Percentiles rank a stretch among this genome's conserved stretches.
phyloP scores from a whole-genome alignment of 2,329 filamentous ascomycete genomes.

The Hirsutella minnesotensis region DNA sequence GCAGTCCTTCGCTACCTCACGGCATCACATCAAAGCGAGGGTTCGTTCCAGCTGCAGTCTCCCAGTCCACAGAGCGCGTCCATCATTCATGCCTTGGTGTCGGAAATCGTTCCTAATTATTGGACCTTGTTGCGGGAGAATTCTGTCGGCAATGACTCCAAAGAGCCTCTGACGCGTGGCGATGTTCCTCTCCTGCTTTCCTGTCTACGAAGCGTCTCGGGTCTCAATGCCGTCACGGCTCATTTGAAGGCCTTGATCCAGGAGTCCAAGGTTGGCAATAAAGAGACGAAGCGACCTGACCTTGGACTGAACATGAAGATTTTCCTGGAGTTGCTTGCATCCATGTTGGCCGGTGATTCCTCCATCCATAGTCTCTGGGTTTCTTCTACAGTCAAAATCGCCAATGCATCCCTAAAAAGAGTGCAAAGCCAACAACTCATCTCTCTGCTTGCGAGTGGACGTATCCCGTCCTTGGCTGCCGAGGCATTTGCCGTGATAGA shows the following conservation, averaged over 20 bases:
- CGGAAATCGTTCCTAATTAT: slow-evolving; percentile 67
- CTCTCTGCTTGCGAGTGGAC: slow-evolving; percentile 34
- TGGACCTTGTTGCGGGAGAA: slow-evolving; percentile 54
- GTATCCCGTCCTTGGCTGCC: slow-evolving; percentile 36
- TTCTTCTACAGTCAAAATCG: slow-evolving; percentile 13
- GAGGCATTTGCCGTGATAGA: slow-evolving; percentile 42
- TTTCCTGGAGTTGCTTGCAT: slow-evolving; percentile 30
- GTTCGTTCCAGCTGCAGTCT: slow-evolving; percentile 13
- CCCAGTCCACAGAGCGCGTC: slow-evolving; percentile 61
- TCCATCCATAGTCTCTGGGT: slow-evolving; percentile 27
- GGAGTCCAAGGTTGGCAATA: slow-evolving; percentile 28
- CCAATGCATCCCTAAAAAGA: slow-evolving; percentile 14
- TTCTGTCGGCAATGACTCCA: slow-evolving; percentile 9
- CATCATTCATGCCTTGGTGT: slow-evolving; percentile 63
- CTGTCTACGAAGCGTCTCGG: slow-evolving; percentile 62
- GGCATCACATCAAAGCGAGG: not conserved
- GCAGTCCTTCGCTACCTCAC: slow-evolving; percentile 40
- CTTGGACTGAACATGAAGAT: slow-evolving; percentile 30
- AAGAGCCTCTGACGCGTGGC: slow-evolving; percentile 9
- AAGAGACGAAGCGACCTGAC: slow-evolving; percentile 27
- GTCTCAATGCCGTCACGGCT: slow-evolving; percentile 65
- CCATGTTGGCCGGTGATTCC: slow-evolving; percentile 25
- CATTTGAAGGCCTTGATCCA: slow-evolving; percentile 52
- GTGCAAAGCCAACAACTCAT: slow-evolving; percentile 24
- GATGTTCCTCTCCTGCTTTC: slow-evolving; percentile 41